phyloP scores from a whole-genome alignment of 805 yeast species.

The Kazachstania psychrophila region DNA sequence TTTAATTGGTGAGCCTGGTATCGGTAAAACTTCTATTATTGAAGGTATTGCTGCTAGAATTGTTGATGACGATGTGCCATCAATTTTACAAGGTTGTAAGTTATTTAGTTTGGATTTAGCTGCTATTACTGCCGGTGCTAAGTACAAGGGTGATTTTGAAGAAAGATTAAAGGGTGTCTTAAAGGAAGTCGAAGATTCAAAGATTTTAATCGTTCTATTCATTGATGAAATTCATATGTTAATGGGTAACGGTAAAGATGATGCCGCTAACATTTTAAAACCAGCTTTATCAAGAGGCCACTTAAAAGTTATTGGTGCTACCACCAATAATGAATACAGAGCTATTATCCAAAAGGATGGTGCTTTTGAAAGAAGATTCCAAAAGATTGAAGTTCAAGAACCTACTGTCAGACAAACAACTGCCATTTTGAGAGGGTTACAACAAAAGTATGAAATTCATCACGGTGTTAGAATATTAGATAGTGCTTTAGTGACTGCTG shows the following conservation, averaged over 20 bases:
- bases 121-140: conserved; percentile 96
- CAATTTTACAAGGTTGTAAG: conserved; percentile 69
- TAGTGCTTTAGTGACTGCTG: conserved; percentile 87
- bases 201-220: conserved; percentile 77
- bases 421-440: conserved; percentile 92
- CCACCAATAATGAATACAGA: conserved; percentile 90
- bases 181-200: conserved; percentile 84
- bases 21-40: conserved; percentile 95
- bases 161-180: conserved; percentile 95
- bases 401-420: conserved; percentile 88
- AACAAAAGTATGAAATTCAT: conserved; percentile 90
- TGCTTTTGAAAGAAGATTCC: conserved; percentile 97
- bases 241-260: conserved; percentile 98
- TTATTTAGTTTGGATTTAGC: conserved; percentile 88
- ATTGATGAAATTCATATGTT: conserved; percentile 98
- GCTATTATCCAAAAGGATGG: conserved; percentile 92
- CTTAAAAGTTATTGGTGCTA: conserved; percentile 96
- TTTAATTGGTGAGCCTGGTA: conserved; percentile 98
- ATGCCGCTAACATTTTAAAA: conserved; percentile 91
- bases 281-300: conserved; percentile 96
- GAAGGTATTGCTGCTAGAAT: conserved; percentile 98
- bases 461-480: conserved; percentile 96
- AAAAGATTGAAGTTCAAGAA: conserved; percentile 90
- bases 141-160: conserved; percentile 97
- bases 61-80: conserved; percentile 90